Base-by-base conservation (phyloP, 2,329 filamentous ascomycete species). In the Fusarium gaditjirri region DNA sequence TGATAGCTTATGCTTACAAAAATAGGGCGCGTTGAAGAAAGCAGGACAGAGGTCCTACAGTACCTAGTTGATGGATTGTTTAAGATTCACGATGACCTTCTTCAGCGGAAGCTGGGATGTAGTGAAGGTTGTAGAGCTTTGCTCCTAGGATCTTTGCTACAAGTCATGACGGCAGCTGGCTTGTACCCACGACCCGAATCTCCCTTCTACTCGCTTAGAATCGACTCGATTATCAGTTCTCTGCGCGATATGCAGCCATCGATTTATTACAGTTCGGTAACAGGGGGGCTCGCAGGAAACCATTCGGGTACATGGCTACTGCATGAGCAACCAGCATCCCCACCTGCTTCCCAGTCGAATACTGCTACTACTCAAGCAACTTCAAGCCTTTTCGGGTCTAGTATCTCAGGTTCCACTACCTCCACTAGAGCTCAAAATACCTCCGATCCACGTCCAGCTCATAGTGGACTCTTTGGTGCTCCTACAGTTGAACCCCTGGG, bases 41-140 rank as follows among this genome's bases (percentile, higher is more conserved):
- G 3, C 6, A 53, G 61, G 14, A n/a, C 9, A 19, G 27, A 19
- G 2, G 14, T 11, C 2, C 14, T 46, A 0, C 29, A 50, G 10
- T 6, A 29, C 11, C 33, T 64, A 1, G 8, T 17, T 4, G 13
- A 25, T 21, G 16, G 25, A 12, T 0, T 64, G 3, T 16, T 31
- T 1, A 27, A 33, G 5, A 8, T 61, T 6, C 36, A 52, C 8
- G n/a, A 38, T 5, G 33, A 5, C 12, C 31, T 17, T 11, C 25
- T 29, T 10, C 9, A 43, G 13, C 21, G 6, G 8, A 21, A 35
- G 14, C 6, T 61, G 7, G 61, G 46, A 2, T 64, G 56, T 7
- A 61, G 23, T 1, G 13, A 53, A 4, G 61, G 61, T 0, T 64
- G 39, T 1, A 41, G 44, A 33, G 21, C 33, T 3, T 25, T 53